phyloP scores from a whole-genome alignment of 164 flowering plant genomes.

The Platanus orientalis region DNA sequence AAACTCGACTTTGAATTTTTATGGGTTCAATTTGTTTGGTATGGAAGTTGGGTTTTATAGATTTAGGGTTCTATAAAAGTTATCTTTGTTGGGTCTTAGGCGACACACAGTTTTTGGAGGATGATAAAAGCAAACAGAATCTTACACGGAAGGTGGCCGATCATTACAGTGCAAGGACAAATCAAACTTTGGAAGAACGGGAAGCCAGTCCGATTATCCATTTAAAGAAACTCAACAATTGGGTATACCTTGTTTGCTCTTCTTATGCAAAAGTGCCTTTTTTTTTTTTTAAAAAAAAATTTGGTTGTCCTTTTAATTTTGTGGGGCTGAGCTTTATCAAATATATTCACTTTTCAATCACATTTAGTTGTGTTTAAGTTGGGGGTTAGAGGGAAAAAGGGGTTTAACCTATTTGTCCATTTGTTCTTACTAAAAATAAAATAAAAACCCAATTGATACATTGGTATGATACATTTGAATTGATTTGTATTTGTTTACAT shows the following conservation, averaged over 20 bases:
- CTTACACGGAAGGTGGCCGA: conserved; percentile 81
- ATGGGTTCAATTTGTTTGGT: background rate
- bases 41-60: background rate
- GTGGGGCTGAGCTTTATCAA: background rate
- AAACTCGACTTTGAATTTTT: background rate
- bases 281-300: too few relatives aligned
- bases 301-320: background rate
- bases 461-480: too few relatives aligned
- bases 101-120: conserved; percentile 55
- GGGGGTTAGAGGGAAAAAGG: background rate
- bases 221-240: conserved; percentile 86
- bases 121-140: conserved; percentile 51
- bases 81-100: conserved; percentile 24
- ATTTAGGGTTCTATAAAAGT: background rate
- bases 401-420: background rate
- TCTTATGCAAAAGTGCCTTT: background rate
- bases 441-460: background rate
- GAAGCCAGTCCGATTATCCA: conserved; percentile 94
- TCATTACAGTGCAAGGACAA: conserved; percentile 91
- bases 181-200: conserved; percentile 84
- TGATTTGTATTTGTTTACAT: too few relatives aligned
- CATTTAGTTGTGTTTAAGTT: background rate
- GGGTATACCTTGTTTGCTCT: conserved; percentile 40
- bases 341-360: background rate
- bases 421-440: background rate